A percentile compares a stretch with the other conserved stretches of the same genome.
Evolutionary conservation across 257 asterid species (phyloP).

Genomic region (Scutellaria galericulata): DNA sequence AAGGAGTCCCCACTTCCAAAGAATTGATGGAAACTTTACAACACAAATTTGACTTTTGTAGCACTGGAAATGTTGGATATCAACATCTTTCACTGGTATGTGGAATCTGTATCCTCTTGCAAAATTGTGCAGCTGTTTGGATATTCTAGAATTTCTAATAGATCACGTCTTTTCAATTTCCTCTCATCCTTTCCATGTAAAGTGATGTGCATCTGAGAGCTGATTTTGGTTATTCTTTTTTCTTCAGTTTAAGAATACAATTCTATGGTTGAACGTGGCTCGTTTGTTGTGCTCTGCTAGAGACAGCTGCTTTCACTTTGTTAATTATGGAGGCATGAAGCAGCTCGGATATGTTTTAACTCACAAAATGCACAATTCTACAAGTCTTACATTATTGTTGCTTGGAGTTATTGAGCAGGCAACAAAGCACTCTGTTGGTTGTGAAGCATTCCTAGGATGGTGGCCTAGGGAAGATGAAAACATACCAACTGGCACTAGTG

Average conservation of each 20-base stretch:
- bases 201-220: conserved; percentile 4
- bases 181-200: conserved; percentile 15
- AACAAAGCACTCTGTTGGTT: conserved; percentile 82
- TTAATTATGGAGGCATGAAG: conserved; percentile 82
- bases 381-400: conserved; percentile 50
- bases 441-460: conserved; percentile 83
- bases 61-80: conserved; percentile 53
- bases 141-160: conserved; percentile 32
- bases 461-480: conserved; percentile 70
- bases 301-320: conserved; percentile 52
- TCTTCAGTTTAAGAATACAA: conserved; percentile 73
- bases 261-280: conserved; percentile 69
- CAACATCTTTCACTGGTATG: conserved; percentile 69
- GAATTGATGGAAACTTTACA: conserved; percentile 66
- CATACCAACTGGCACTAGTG: conserved; percentile 78
- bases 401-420: conserved; percentile 83
- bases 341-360: conserved; percentile 72
- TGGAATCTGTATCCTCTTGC: conserved; percentile 31
- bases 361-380: conserved; percentile 50
- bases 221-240: conserved; percentile 36
- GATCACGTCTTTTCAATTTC: conserved; percentile 15
- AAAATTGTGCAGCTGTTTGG: conserved; percentile 27
- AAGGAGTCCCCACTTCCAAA: conserved; percentile 60
- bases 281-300: conserved; percentile 80
- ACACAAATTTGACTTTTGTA: conserved; percentile 34